Evolutionary conservation across 768 basidiomycete species (phyloP).

Genomic region (Mycena rebaudengoi): DNA sequence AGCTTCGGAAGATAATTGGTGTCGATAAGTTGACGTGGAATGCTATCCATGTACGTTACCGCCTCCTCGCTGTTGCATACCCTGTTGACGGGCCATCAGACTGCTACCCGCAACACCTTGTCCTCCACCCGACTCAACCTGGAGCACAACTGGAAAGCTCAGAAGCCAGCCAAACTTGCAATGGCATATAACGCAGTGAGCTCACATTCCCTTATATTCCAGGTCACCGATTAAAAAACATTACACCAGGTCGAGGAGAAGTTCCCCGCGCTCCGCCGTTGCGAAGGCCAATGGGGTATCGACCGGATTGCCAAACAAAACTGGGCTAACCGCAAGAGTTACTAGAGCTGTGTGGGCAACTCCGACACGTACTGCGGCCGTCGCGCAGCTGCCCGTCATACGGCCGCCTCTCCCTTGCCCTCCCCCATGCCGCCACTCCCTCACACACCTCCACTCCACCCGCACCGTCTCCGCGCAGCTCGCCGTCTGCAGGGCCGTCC

Average conservation of each 20-base stretch:
- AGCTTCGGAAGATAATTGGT: not conserved
- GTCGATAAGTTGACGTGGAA: not conserved
- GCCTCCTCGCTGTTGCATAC: too few relatives aligned
- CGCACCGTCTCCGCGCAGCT: too few relatives aligned
- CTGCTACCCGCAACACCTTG: too few relatives aligned
- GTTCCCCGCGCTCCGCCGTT: slow-evolving; percentile 1
- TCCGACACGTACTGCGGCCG: slow-evolving; percentile 17
- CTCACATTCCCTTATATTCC: not conserved
- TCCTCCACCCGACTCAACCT: not conserved
- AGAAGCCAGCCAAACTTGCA: not conserved
- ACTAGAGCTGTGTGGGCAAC: not conserved
- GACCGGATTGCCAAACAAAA: slow-evolving; percentile 1
- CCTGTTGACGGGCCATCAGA: too few relatives aligned
- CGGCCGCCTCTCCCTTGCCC: too few relatives aligned
- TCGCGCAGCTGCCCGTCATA: too few relatives aligned
- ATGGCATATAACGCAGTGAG: slow-evolving; percentile 3
- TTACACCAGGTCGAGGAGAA: slow-evolving; percentile 3
- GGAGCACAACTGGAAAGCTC: not conserved
- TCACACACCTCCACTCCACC: too few relatives aligned
- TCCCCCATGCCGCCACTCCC: too few relatives aligned
- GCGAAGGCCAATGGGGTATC: not conserved
- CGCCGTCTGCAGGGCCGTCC: too few relatives aligned
- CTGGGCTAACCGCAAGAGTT: slow-evolving; percentile 9
- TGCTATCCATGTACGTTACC: not conserved
- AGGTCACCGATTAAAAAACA: not conserved